Base-by-base conservation (phyloP, 2,329 filamentous ascomycete genomes). In the Elsinoe ampelina region DNA sequence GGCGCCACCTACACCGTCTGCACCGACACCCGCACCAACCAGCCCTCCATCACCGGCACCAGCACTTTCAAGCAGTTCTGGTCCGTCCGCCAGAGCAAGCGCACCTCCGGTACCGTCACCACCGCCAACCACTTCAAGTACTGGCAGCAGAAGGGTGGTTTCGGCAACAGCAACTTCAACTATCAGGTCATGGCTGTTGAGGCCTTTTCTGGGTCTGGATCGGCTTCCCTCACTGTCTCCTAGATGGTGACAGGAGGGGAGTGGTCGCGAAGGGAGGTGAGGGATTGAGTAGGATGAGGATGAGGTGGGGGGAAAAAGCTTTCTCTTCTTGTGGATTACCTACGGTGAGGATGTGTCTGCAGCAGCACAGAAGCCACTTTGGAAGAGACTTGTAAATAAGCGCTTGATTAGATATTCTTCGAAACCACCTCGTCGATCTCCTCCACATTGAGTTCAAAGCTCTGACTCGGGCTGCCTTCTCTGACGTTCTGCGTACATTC, bases 31-130 rank as follows among this genome's bases (percentile, higher is more conserved):
- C 72, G 68, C 7, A 63, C 63, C 41, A 70, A 75, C 55, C 63
- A 68, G 34, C 71, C 73, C 4, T 73, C 71, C 0, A 73, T 75
- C 39, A 51, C 61, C 1, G 72, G 72, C 5, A 72, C 70, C 8
- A 60, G 63, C 1, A 75, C 72, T 5, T 75, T 75, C 60, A 64
- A 66, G 22, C 73, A 75, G 63, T 75, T 70, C 61, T 73, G 69
- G 68, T 73, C 71, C n/a, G 66, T 75, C 32, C 68, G 73, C 5
- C 63, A 61, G 10, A 63, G 30, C 42, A 70, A 69, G 60, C 69
- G 72, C 2, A 59, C 58, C 5, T 58, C 58, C 17, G 65, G 64
- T 10, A 65, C 62, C 4, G 60, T 67, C 22, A 66, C 62, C 12
- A 61, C 59, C 30, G 61, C 58, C 20, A 65, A 65, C 50, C 65